Evolutionary conservation across 2,329 filamentous ascomycete species (phyloP).

Genomic region (Fusarium anthophilum): DNA sequence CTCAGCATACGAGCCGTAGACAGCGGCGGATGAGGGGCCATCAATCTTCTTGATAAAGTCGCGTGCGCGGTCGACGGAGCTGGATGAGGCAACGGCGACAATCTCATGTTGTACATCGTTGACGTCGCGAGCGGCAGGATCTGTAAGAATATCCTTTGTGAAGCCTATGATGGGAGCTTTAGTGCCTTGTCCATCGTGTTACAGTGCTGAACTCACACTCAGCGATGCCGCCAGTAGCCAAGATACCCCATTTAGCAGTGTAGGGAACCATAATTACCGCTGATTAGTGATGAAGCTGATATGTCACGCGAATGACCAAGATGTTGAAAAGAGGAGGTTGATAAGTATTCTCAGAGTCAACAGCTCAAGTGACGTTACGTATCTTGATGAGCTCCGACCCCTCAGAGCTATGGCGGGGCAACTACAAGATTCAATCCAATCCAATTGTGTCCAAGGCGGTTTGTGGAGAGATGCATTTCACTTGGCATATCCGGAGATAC

Average conservation of each 20-base stretch:
- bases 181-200: background rate
- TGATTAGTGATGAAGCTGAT: slow-evolving; percentile 3
- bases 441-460: slow-evolving; percentile 2
- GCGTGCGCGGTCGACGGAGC: slow-evolving; percentile 73
- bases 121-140: slow-evolving; percentile 75
- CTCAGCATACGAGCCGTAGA: slow-evolving; percentile 84
- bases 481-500: slow-evolving; percentile 11
- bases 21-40: slow-evolving; percentile 72
- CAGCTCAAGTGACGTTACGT: slow-evolving; percentile 20
- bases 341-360: background rate
- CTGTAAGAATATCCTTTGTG: slow-evolving; percentile 79
- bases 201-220: slow-evolving; percentile 54
- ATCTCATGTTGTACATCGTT: slow-evolving; percentile 80
- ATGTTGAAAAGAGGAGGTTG: background rate
- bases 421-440: background rate
- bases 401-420: slow-evolving; percentile 30
- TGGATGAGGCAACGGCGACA: slow-evolving; percentile 82
- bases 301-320: background rate
- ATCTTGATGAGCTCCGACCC: slow-evolving; percentile 15
- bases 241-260: slow-evolving; percentile 67
- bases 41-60: slow-evolving; percentile 77
- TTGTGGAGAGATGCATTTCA: slow-evolving; percentile 23
- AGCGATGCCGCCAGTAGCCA: slow-evolving; percentile 69
- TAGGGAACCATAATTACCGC: slow-evolving; percentile 55
- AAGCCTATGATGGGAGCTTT: slow-evolving; percentile 59